Evolutionary conservation across 2,329 filamentous ascomycete species (phyloP).

Genomic region (Cladophialophora psammophila): DNA sequence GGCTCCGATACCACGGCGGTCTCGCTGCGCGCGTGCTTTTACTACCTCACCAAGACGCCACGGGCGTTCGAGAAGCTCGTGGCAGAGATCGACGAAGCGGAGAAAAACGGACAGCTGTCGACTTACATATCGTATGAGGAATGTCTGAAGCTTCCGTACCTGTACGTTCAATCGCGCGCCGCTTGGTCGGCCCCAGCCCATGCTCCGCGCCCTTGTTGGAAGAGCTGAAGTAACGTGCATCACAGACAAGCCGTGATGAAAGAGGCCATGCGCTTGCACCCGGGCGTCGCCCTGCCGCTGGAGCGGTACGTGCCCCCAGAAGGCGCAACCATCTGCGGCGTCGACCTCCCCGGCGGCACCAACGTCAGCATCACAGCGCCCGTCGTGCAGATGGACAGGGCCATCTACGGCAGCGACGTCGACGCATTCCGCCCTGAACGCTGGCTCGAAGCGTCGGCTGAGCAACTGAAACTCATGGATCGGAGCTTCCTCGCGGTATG

Average conservation of each 20-base stretch:
- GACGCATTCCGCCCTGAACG: conserved; percentile 34
- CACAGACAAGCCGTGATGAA: conserved; percentile 52
- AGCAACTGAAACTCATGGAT: conserved; percentile 29
- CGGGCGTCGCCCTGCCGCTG: conserved; percentile 47
- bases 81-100: conserved; percentile 26
- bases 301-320: conserved; percentile 58
- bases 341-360: conserved; percentile 42
- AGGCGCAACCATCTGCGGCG: conserved; percentile 39
- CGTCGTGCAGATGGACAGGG: conserved; percentile 27
- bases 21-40: conserved; percentile 73
- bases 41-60: conserved; percentile 73
- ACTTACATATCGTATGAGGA: conserved; percentile 23
- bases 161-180: conserved; percentile 6
- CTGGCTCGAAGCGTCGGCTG: conserved; percentile 48
- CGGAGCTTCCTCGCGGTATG: conserved; percentile 41
- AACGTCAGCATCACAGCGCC: conserved; percentile 21
- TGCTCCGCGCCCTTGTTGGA: background rate
- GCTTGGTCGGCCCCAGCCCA: no score
- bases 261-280: conserved; percentile 57
- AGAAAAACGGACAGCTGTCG: conserved; percentile 21
- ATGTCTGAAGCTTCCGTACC: conserved; percentile 25
- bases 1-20: conserved; percentile 82
- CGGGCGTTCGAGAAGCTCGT: conserved; percentile 20
- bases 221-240: background rate
- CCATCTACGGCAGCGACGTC: conserved; percentile 36